Evolutionary conservation across 257 asterid species (phyloP).

Genomic region (Parsonsia alboflavescens): DNA sequence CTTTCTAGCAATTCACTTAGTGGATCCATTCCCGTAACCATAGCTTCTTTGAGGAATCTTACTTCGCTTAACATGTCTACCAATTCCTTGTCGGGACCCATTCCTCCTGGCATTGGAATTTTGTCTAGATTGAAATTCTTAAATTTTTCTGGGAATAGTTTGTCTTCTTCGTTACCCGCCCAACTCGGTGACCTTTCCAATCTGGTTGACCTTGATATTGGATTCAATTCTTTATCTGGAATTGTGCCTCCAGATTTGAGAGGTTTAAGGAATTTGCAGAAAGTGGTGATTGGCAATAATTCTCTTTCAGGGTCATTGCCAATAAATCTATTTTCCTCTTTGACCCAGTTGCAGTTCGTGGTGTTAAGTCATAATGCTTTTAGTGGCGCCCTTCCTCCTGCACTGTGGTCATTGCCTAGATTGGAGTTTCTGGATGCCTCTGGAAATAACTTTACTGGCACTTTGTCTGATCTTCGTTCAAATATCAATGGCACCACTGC

Average conservation of each 20-base stretch:
- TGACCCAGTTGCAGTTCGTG: constrained; percentile 47
- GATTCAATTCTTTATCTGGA: constrained; percentile 60
- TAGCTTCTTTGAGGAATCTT: constrained; percentile 48
- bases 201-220: constrained; percentile 75
- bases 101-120: constrained; percentile 59
- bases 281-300: constrained; percentile 45
- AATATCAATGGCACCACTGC: constrained; percentile 35
- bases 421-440: constrained; percentile 67
- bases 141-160: constrained; percentile 66
- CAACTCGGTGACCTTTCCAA: constrained; percentile 66
- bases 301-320: constrained; percentile 55
- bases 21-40: constrained; percentile 42
- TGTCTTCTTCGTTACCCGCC: constrained; percentile 72
- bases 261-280: constrained; percentile 54
- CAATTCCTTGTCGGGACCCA: constrained; percentile 59
- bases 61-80: constrained; percentile 55
- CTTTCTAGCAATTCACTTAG: constrained; percentile 61
- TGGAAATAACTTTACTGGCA: constrained; percentile 68
- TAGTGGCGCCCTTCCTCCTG: constrained; percentile 44
- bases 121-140: constrained; percentile 47
- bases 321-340: constrained; percentile 40
- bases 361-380: constrained; percentile 49
- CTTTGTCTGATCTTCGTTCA: constrained; percentile 40
- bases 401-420: constrained; percentile 61
- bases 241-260: constrained; percentile 46